phyloP scores from a whole-genome alignment of 1,284 basidiomycete genomes.

The Exobasidium rhododendri region DNA sequence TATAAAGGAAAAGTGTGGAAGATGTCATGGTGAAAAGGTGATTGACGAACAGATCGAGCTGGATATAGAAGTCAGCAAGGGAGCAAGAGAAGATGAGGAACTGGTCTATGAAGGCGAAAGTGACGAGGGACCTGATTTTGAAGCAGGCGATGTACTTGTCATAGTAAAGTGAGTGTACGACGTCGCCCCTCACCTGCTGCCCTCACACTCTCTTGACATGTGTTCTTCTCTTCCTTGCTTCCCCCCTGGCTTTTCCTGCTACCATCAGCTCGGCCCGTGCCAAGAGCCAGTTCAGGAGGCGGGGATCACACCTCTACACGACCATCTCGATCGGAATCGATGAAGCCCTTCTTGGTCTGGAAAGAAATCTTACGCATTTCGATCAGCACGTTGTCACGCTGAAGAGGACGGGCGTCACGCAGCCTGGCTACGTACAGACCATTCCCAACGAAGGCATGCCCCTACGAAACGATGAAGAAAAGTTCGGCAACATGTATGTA shows the following conservation, averaged over 20 bases:
- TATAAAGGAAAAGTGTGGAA: slow-evolving; percentile 40
- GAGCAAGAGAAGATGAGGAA: slow-evolving; percentile 43
- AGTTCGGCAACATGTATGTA: slow-evolving; percentile 48
- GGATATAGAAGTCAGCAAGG: slow-evolving; percentile 46
- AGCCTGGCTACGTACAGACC: slow-evolving; percentile 40
- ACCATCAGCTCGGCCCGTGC: not conserved
- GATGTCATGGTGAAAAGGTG: slow-evolving; percentile 46
- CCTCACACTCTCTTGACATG: not conserved
- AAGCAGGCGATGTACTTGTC: slow-evolving; percentile 50
- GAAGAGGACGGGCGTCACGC: slow-evolving; percentile 38
- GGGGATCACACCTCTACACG: slow-evolving; percentile 44
- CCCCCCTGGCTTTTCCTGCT: not conserved
- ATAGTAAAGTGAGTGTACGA: slow-evolving; percentile 29
- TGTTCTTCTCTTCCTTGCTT: not conserved
- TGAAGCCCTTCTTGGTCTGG: slow-evolving; percentile 51
- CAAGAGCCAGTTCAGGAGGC: slow-evolving; percentile 31
- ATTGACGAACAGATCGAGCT: slow-evolving; percentile 38
- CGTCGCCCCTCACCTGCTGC: not conserved
- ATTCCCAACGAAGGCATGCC: slow-evolving; percentile 50
- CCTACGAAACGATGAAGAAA: slow-evolving; percentile 26
- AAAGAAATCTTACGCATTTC: slow-evolving; percentile 42
- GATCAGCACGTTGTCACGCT: slow-evolving; percentile 43
- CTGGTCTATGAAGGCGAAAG: slow-evolving; percentile 45
- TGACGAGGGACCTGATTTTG: slow-evolving; percentile 47
- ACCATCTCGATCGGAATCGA: slow-evolving; percentile 41